phyloP scores from a whole-genome alignment of 148 eudicot species.

The Hydrangea macrophylla region DNA sequence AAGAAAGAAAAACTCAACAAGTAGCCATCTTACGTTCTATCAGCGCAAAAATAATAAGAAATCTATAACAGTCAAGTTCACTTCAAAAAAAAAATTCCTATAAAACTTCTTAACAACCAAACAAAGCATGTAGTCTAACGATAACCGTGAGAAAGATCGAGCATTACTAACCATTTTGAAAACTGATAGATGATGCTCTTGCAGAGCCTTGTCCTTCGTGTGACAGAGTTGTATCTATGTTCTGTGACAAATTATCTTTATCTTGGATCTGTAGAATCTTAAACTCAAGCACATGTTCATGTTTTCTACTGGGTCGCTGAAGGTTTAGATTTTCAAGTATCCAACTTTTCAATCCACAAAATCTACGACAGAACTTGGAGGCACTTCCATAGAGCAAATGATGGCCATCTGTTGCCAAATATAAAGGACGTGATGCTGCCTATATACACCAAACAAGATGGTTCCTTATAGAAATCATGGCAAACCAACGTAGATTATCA shows the following conservation, averaged over 20 bases:
- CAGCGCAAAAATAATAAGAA: no score
- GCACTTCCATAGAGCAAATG: constrained; percentile 14
- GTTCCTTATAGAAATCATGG: not conserved
- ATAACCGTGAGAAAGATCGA: not conserved
- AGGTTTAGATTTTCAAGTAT: constrained; percentile 14
- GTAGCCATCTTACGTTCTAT: no score
- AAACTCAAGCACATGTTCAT: constrained; percentile 17
- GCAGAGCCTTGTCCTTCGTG: constrained; percentile 8
- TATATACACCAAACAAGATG: constrained; percentile 7
- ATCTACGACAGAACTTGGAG: constrained; percentile 16
- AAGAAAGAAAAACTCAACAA: no score
- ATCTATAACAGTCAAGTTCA: no score
- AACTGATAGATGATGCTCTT: constrained; percentile 17
- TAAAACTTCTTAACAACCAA: no score
- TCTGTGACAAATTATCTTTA: constrained; percentile 5
- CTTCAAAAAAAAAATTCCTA: no score
- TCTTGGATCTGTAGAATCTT: constrained; percentile 16
- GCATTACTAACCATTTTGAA: constrained; percentile 9
- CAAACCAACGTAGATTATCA: not conserved
- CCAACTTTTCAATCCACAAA: constrained; percentile 21
- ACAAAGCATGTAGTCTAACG: no score
- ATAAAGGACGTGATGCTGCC: constrained; percentile 5
- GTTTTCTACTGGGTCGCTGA: constrained; percentile 13
- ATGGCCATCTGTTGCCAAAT: constrained; percentile 12
- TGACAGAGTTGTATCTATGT: not conserved